Conservation (phyloP, 371 early-diverging fungal species). For the Mucor velutinosus region DNA sequence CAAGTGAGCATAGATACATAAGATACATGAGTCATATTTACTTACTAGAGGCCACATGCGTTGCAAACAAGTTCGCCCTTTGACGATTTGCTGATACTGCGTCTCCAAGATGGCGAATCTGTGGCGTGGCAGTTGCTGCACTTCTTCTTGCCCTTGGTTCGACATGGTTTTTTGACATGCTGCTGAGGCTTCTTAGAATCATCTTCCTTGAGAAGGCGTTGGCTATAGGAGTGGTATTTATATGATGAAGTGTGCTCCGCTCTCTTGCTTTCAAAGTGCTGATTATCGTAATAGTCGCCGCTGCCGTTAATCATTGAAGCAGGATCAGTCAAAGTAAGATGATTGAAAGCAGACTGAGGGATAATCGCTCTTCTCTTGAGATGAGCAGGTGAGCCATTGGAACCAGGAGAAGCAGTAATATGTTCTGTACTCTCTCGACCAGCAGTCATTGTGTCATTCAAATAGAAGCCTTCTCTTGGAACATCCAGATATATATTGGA, state of each 20-base stretch:
- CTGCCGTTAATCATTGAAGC: not conserved
- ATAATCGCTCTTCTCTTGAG: not conserved
- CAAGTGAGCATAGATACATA: not conserved
- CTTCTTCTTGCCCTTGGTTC: constrained; percentile 22
- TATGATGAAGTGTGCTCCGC: not conserved
- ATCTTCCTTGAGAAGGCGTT: not conserved
- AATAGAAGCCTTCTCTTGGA: not conserved
- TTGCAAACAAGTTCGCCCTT: constrained; percentile 80
- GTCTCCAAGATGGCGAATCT: constrained; percentile 94
- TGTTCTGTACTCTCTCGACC: not conserved
- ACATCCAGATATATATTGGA: not conserved
- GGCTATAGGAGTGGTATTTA: not conserved
- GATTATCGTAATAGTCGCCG: not conserved
- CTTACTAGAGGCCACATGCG: constrained; percentile 95
- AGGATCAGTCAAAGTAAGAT: not conserved
- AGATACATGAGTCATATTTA: not conserved
- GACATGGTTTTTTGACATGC: not conserved
- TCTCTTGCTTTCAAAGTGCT: not conserved
- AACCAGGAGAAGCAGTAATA: not conserved
- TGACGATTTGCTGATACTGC: constrained; percentile 62
- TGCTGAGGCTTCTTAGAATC: not conserved
- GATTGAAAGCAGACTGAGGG: not conserved
- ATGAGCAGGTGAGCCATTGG: not conserved
- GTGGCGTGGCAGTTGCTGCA: constrained; percentile 90
- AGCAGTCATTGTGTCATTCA: not conserved